Evolutionary conservation across 2,329 filamentous ascomycete species (phyloP).

Genomic region (Geoglossum cookeanum): DNA sequence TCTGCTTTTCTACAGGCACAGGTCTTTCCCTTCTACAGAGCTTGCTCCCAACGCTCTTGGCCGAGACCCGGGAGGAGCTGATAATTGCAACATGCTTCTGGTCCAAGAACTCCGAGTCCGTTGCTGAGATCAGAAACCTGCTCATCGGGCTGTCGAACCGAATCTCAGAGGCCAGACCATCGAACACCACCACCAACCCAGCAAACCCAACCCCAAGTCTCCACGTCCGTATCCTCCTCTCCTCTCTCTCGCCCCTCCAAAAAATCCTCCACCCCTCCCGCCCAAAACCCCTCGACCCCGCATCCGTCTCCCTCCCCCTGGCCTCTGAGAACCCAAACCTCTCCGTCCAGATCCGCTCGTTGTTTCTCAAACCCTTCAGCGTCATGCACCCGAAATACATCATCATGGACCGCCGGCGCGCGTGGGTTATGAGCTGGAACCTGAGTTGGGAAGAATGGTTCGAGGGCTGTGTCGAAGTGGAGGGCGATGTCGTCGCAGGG

Average conservation of each 20-base stretch:
- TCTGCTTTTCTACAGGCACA: neutral
- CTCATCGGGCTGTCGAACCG: slow-evolving; percentile 36
- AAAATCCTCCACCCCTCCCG: slow-evolving; percentile 53
- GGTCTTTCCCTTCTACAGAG: slow-evolving; percentile 11
- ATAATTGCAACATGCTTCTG: slow-evolving; percentile 72
- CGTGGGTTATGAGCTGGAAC: slow-evolving; percentile 63
- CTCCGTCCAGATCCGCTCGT: slow-evolving; percentile 51
- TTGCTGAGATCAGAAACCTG: slow-evolving; percentile 36
- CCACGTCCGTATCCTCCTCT: slow-evolving; percentile 56
- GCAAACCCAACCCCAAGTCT: slow-evolving; percentile 24
- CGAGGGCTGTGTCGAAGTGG: slow-evolving; percentile 52
- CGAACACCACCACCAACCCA: too few species aligned
- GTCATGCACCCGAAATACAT: slow-evolving; percentile 83
- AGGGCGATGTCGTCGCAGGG: slow-evolving; percentile 39
- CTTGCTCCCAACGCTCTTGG: slow-evolving; percentile 41
- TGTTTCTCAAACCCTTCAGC: slow-evolving; percentile 64
- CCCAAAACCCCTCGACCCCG: slow-evolving; percentile 44
- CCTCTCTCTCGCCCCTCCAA: slow-evolving; percentile 50
- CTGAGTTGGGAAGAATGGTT: slow-evolving; percentile 81
- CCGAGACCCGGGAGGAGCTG: slow-evolving; percentile 38
- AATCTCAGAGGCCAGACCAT: too few species aligned
- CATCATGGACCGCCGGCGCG: slow-evolving; percentile 45
- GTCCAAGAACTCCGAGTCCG: slow-evolving; percentile 41
- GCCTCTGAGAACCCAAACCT: slow-evolving; percentile 30
- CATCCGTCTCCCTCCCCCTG: neutral